Conservation (phyloP, 345 rosid species). For the Aegle marmelos region DNA sequence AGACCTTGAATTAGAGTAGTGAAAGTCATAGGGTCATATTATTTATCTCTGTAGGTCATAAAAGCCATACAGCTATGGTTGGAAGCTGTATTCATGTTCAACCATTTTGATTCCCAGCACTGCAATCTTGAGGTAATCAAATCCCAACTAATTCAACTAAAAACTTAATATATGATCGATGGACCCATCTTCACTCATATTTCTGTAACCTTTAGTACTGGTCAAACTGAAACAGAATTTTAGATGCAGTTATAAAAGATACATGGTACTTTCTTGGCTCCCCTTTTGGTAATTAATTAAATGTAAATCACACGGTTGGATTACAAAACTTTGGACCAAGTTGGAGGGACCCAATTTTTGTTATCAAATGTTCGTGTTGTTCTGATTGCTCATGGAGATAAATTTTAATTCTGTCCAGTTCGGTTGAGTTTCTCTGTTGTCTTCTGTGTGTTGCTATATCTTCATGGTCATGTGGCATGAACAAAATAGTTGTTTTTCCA, state of each 20-base stretch:
- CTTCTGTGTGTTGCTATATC: background rate
- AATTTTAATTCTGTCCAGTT: background rate
- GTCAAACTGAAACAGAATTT: background rate
- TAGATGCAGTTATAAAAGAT: background rate
- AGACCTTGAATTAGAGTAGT: background rate
- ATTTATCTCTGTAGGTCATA: background rate
- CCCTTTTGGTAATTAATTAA: background rate
- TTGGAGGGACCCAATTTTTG: background rate
- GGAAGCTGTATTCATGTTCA: background rate
- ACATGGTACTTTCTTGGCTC: background rate
- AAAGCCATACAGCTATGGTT: background rate
- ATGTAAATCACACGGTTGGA: background rate
- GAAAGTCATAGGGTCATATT: background rate
- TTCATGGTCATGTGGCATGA: background rate
- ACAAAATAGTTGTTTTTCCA: conserved; percentile 20
- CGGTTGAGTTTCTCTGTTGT: background rate
- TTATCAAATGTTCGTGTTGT: background rate
- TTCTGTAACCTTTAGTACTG: background rate
- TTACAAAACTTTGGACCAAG: background rate
- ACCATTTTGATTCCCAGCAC: background rate
- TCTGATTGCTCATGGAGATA: background rate
- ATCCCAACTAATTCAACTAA: background rate
- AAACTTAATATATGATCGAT: background rate
- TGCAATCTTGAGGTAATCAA: background rate
- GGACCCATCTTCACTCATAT: background rate